phyloP scores from a whole-genome alignment of 768 basidiomycete genomes.

The Crepidotus variabilis region DNA sequence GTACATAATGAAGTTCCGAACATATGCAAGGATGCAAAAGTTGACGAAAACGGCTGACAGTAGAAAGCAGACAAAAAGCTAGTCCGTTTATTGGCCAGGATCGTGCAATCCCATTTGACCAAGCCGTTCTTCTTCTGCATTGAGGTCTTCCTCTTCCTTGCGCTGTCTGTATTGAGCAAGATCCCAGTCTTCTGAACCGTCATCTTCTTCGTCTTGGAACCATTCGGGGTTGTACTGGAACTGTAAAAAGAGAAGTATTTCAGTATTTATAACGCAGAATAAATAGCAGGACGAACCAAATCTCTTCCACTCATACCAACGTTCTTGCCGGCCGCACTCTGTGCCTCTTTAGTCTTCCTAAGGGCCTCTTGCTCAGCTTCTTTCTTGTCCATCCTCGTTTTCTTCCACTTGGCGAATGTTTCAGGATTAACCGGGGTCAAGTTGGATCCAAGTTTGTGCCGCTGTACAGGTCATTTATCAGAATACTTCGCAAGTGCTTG shows the following conservation, averaged over 20 bases:
- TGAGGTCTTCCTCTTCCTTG: constrained; percentile 57
- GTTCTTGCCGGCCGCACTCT: constrained; percentile 84
- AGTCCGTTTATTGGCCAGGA: constrained; percentile 11
- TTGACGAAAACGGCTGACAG: neutral
- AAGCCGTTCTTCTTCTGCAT: constrained; percentile 50
- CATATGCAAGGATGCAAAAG: neutral
- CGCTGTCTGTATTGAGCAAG: constrained; percentile 56
- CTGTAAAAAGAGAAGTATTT: constrained; percentile 29
- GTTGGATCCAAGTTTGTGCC: constrained; percentile 89
- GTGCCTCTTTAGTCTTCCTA: constrained; percentile 77
- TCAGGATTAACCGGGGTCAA: constrained; percentile 94
- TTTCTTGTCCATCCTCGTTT: constrained; percentile 94
- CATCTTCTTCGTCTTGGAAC: constrained; percentile 77
- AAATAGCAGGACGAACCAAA: constrained; percentile 51
- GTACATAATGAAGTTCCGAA: too few relatives aligned
- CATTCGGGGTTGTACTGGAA: constrained; percentile 96
- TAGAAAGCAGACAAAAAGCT: too few relatives aligned
- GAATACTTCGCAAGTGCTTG: neutral
- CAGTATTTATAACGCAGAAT: neutral
- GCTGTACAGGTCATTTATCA: constrained; percentile 36
- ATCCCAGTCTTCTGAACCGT: constrained; percentile 54
- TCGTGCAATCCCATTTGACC: constrained; percentile 37
- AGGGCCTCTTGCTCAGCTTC: constrained; percentile 80
- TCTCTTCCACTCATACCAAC: constrained; percentile 95
- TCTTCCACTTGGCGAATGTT: constrained; percentile 92